phyloP scores from a whole-genome alignment of 768 basidiomycete genomes.

The Phallus indusiatus region DNA sequence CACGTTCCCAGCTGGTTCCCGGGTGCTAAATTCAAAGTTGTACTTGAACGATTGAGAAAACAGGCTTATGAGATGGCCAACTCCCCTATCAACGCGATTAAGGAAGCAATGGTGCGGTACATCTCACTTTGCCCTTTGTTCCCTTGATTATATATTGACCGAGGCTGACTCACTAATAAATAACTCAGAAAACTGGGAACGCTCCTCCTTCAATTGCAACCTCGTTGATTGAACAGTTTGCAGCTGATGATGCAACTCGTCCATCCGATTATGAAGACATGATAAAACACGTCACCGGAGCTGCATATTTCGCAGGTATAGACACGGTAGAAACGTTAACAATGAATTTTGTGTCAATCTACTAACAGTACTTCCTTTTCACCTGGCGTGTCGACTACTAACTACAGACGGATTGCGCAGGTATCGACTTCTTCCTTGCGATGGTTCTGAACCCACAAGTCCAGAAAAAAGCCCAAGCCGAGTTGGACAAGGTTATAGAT shows the following conservation, averaged over 20 bases:
- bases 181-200: too few species aligned
- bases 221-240: neutral
- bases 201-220: neutral
- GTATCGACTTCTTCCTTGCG: constrained; percentile 4
- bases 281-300: neutral
- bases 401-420: neutral
- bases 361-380: too few species aligned
- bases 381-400: too few species aligned
- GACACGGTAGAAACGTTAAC: neutral
- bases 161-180: too few species aligned
- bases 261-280: neutral
- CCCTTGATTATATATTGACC: too few species aligned
- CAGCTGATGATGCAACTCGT: neutral
- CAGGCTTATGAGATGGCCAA: too few species aligned
- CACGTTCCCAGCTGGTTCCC: constrained; percentile 11
- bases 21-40: constrained; percentile 8
- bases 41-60: too few species aligned
- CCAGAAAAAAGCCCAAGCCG: constrained; percentile 6
- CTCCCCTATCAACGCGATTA: too few species aligned
- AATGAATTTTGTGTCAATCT: too few species aligned
- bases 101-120: too few species aligned
- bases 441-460: constrained; percentile 10
- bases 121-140: too few species aligned
- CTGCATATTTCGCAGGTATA: neutral
- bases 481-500: constrained; percentile 11